Conservation (phyloP, 345 rosid species). For the Gossypium ekmanianum region DNA sequence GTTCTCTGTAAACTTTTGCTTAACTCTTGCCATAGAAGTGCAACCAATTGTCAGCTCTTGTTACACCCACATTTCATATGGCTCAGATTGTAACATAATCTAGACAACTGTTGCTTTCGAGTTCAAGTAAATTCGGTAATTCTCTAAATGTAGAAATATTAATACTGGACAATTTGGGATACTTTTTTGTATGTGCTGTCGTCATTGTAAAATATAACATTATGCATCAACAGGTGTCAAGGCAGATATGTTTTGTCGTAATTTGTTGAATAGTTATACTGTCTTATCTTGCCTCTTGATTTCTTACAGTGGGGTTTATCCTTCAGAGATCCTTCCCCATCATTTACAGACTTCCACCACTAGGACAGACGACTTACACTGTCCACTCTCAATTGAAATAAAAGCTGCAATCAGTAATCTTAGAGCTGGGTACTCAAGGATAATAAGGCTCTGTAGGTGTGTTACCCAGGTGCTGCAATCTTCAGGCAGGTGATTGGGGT, state of each 20-base stretch:
- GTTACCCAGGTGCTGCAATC: constrained; percentile 35
- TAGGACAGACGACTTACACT: constrained; percentile 16
- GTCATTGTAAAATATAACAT: not conserved
- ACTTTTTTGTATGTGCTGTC: not conserved
- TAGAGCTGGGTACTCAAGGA: constrained; percentile 43
- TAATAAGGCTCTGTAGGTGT: constrained; percentile 48
- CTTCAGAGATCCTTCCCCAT: constrained; percentile 42
- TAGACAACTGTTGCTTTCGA: not conserved
- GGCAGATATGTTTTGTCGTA: not conserved
- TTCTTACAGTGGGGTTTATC: constrained; percentile 61
- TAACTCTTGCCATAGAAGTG: not conserved
- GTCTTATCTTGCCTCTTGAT: constrained; percentile 5
- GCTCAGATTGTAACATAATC: not conserved
- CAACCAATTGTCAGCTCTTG: too few relatives aligned
- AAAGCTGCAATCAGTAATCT: constrained; percentile 33
- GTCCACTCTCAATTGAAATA: constrained; percentile 28
- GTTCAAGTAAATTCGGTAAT: not conserved
- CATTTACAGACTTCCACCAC: constrained; percentile 21
- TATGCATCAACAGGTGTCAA: not conserved
- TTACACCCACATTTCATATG: not conserved
- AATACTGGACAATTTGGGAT: not conserved
- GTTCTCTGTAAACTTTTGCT: not conserved
- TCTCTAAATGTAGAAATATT: not conserved
- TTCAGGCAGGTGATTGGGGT: constrained; percentile 21
- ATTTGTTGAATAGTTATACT: constrained; percentile 9